A percentile compares a stretch with the other conserved stretches of the same genome.
Conservation (phyloP, 2,329 filamentous ascomycete genomes). For the Helotiales sp. region DNA sequence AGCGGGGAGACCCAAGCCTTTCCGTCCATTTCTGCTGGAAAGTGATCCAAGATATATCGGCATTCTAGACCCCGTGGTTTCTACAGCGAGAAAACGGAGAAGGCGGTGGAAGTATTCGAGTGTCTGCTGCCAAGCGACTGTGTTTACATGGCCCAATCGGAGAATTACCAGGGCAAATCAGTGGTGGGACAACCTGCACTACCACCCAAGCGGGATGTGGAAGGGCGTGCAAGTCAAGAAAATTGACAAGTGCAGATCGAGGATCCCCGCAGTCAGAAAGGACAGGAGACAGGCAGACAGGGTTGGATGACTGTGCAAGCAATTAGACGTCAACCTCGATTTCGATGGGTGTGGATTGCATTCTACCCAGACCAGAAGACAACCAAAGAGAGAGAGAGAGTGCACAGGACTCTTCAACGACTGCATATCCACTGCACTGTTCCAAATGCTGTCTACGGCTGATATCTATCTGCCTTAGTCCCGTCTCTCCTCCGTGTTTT, state of each 20-base stretch:
- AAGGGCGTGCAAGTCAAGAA: conserved; percentile 37
- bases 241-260: conserved; percentile 24
- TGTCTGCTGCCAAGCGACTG: conserved; percentile 28
- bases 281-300: too few relatives aligned
- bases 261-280: too few relatives aligned
- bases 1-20: not conserved
- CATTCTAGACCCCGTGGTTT: not conserved
- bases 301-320: conserved; percentile 25
- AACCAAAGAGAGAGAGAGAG: too few relatives aligned
- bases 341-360: not conserved
- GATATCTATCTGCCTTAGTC: not conserved
- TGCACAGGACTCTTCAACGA: too few relatives aligned
- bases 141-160: conserved; percentile 9
- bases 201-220: conserved; percentile 27
- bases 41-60: not conserved
- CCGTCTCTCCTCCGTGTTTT: not conserved
- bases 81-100: conserved; percentile 26
- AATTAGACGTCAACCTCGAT: not conserved
- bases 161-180: not conserved
- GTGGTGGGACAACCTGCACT: conserved; percentile 15
- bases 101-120: conserved; percentile 4
- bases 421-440: not conserved
- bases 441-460: not conserved
- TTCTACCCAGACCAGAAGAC: not conserved
- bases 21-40: not conserved